These are phyloP conservation scores for Umbilicaria muhlenbergii DNA, from an alignment of 495 filamentous ascomycete species.

Conservation along the genomic window DNA sequence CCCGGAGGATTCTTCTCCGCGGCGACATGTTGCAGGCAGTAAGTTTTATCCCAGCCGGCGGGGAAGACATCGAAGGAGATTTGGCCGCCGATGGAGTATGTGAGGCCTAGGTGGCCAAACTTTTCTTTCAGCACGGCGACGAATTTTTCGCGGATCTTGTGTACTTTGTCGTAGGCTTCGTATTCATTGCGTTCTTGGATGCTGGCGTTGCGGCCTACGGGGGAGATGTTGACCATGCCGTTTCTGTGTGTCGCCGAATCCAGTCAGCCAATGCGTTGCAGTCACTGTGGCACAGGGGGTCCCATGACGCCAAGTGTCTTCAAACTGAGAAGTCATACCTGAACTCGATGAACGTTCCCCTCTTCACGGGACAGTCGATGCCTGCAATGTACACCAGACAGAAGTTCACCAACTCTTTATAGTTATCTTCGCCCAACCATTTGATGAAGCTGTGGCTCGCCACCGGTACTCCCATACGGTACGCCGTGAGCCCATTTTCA, in stretches of 20 bases:
- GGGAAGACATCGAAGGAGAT: constrained; percentile 99
- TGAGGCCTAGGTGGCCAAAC: constrained; percentile 72
- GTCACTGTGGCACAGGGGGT: too few species aligned
- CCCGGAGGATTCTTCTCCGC: constrained; percentile 53
- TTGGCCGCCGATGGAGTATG: constrained; percentile 86
- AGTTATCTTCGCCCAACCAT: constrained; percentile 84
- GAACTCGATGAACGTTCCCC: constrained; percentile 95
- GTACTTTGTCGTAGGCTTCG: constrained; percentile 57
- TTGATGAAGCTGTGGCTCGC: constrained; percentile 70
- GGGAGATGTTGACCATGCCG: constrained; percentile 92
- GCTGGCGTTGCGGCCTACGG: constrained; percentile 82
- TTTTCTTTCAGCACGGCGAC: constrained; percentile 60
- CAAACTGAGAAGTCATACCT: constrained; percentile 20
- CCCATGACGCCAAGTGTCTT: not conserved
- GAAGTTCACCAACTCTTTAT: constrained; percentile 78
- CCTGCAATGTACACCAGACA: constrained; percentile 81
- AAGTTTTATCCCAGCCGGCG: constrained; percentile 96
- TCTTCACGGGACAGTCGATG: constrained; percentile 68
- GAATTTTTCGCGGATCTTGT: constrained; percentile 56
- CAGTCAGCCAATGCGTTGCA: too few species aligned
- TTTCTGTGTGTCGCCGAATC: constrained; percentile 25
- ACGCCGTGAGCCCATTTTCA: constrained; percentile 92
- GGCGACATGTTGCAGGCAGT: constrained; percentile 77
- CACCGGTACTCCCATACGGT: constrained; percentile 57
- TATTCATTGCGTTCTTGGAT: constrained; percentile 66